Percentiles rank a stretch among this genome's conserved stretches.
These are phyloP conservation scores for Populus hybrid DNA, from an alignment of 441 rosid genomes.

Conservation along the genomic window DNA sequence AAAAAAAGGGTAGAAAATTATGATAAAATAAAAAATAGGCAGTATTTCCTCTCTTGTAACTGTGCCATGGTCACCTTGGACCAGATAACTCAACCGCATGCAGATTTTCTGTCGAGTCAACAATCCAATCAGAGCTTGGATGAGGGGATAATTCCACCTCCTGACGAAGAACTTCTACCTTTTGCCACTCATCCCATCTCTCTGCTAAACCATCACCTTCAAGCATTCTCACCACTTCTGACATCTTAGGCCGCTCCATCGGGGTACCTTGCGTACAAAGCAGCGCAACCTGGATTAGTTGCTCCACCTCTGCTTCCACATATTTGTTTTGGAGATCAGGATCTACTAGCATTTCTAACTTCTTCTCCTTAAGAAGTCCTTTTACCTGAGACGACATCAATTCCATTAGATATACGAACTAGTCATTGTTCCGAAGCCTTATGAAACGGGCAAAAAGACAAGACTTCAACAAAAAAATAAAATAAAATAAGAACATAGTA, in stretches of 20 bases:
- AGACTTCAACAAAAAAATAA: neutral
- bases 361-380: conserved; percentile 65
- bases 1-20: neutral
- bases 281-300: conserved; percentile 78
- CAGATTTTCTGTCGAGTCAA: conserved; percentile 64
- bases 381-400: conserved; percentile 44
- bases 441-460: neutral
- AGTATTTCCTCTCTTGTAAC: conserved; percentile 24
- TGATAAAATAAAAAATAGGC: conserved; percentile 19
- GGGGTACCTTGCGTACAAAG: conserved; percentile 87
- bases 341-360: conserved; percentile 42
- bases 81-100: conserved; percentile 30
- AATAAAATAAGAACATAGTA: neutral
- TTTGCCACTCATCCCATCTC: conserved; percentile 95
- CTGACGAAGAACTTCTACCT: conserved; percentile 72
- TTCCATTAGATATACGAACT: neutral
- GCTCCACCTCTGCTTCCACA: conserved; percentile 68
- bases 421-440: neutral
- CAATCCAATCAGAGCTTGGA: conserved; percentile 57
- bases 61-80: conserved; percentile 34
- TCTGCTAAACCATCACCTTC: conserved; percentile 91
- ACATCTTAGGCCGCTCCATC: conserved; percentile 85
- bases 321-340: conserved; percentile 71
- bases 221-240: conserved; percentile 89
- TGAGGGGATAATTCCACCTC: conserved; percentile 56